Percentiles rank a stretch among this genome's conserved stretches.
phyloP scores from a whole-genome alignment of 768 basidiomycete genomes.

The Phlegmacium glaucopus region DNA sequence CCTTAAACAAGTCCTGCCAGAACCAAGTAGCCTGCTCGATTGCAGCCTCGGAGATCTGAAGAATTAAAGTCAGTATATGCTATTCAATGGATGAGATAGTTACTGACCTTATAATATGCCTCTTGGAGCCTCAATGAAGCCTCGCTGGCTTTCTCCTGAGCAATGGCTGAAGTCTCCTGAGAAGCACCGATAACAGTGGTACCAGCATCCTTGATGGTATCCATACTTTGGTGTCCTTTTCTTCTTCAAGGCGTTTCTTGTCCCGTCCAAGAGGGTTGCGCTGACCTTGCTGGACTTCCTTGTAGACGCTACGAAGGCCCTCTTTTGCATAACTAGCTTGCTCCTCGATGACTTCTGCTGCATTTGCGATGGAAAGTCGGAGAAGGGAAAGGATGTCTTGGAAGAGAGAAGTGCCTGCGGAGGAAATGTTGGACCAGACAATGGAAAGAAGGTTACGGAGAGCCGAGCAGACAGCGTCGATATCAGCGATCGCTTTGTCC shows the following conservation, averaged over 20 bases:
- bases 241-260: conserved; percentile 44
- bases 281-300: conserved; percentile 57
- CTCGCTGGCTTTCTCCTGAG: conserved; percentile 44
- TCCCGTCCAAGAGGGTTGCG: conserved; percentile 55
- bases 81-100: neutral
- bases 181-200: conserved; percentile 51
- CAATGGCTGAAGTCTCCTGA: conserved; percentile 38
- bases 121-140: conserved; percentile 42
- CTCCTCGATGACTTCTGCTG: conserved; percentile 54
- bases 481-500: conserved; percentile 47
- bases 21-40: conserved; percentile 69
- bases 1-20: conserved; percentile 79
- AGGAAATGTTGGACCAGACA: conserved; percentile 49
- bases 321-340: conserved; percentile 51
- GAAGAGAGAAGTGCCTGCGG: conserved; percentile 52
- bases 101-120: conserved; percentile 49
- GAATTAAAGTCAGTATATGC: neutral
- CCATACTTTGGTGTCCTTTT: conserved; percentile 66
- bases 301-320: conserved; percentile 50
- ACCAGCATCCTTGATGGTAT: conserved; percentile 56
- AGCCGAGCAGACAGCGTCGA: conserved; percentile 44
- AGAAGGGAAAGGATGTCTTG: conserved; percentile 63
- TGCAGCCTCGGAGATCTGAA: conserved; percentile 55
- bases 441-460: conserved; percentile 49
- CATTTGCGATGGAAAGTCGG: conserved; percentile 63